Base-by-base conservation (phyloP, 192 early-diverging fungal species). In the Helicostylum pulchrum region DNA sequence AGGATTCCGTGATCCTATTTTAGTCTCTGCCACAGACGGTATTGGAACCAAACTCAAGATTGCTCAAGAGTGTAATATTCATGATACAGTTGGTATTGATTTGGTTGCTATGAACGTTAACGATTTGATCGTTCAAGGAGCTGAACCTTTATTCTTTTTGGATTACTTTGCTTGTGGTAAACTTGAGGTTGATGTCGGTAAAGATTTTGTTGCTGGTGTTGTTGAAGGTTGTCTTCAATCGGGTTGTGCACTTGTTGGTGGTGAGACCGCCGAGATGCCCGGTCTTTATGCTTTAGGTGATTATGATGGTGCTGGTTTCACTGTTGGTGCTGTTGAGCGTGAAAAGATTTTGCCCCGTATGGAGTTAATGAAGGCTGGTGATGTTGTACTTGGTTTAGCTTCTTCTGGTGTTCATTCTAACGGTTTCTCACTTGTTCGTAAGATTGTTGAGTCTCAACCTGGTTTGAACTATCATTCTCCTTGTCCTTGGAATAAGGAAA, bases 41-140 rank as follows among this genome's bases (percentile, higher is more conserved):
- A 94, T 99, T 21, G 97, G 97, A 34, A 99, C 97, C 68, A 99
- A 99, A 84, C 87, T 99, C 43, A 96, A 90, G 81, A 86, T 99
- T 71, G 96, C 97, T 2, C 94, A 97, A 32, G 83, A 82, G 32
- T 83, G 84, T 64, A 79, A 83, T 30, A 91, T 91, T 59, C 93
- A 97, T 76, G 85, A 95, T 74, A 94, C 95, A 7, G 94, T 99
- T 49, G 94, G 96, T 46, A 91, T 97, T 70, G 97, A 99, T 73
- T 82, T 98, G 45, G 97, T 99, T 44, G 97, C 97, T 6, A 99
- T 99, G 97, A 96, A 90, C 71, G 97, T 98, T 64, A 99, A 99
- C 78, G 97, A 99, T 70, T 80, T 99, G 51, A 80, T 99, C 45
- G 97, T 98, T 20, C 97, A 99, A 78, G 97, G 97, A 44, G 97